Percentiles rank a stretch among this genome's conserved stretches.
Evolutionary conservation across 163 green algal species (phyloP).

Genomic region (Scenedesmus sp.): DNA sequence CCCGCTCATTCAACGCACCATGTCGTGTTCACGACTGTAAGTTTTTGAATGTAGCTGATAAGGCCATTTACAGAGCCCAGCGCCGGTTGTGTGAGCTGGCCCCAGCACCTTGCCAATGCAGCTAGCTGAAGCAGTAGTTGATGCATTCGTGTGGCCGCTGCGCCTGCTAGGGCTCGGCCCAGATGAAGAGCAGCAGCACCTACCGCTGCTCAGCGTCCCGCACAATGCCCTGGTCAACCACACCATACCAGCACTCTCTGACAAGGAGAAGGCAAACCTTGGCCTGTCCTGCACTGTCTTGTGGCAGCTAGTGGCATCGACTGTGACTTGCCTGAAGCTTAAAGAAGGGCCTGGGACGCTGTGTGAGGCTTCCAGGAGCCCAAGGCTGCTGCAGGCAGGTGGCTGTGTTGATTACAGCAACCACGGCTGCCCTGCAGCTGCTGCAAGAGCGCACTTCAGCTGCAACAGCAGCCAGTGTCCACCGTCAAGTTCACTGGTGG

Average conservation of each 20-base stretch:
- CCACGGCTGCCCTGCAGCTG: neutral
- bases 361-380: neutral
- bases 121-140: slow-evolving; percentile 7
- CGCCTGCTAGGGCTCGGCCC: slow-evolving; percentile 13
- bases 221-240: slow-evolving; percentile 32
- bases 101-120: neutral
- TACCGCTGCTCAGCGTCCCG: slow-evolving; percentile 14
- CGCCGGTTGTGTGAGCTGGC: neutral
- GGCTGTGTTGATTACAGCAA: neutral
- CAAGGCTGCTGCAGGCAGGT: slow-evolving; percentile 3
- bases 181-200: neutral
- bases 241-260: neutral
- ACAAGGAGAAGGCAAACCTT: neutral
- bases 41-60: neutral
- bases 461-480: too few relatives aligned
- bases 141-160: slow-evolving; percentile 38
- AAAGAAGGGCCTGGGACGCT: neutral
- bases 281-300: neutral
- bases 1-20: neutral
- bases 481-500: too few relatives aligned
- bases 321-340: slow-evolving; percentile 13
- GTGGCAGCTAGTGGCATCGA: slow-evolving; percentile 26
- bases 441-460: too few relatives aligned
- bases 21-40: neutral
- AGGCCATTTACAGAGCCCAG: neutral